Conservation (phyloP, 2,329 filamentous ascomycete species). For the Colletotrichum sp. region DNA sequence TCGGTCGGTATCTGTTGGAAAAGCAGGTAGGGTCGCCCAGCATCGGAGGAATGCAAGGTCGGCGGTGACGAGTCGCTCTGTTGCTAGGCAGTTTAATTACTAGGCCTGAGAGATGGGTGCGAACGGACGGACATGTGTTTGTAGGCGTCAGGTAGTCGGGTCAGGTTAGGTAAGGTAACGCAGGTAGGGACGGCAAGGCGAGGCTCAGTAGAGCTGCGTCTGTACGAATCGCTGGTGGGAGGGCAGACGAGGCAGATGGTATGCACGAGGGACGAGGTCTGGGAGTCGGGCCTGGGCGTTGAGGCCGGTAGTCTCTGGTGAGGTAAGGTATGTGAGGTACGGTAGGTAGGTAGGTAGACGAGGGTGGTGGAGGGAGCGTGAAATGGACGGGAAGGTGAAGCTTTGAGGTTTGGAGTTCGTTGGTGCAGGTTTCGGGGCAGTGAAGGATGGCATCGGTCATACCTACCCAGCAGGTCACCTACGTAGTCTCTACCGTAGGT, state of each 20-base stretch:
- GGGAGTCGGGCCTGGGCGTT: constrained; percentile 2
- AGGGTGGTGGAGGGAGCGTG: background rate
- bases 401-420: constrained; percentile 11
- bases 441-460: background rate
- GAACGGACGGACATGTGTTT: background rate
- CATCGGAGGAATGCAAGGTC: constrained; percentile 15
- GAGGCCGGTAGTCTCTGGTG: background rate
- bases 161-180: background rate
- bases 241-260: background rate
- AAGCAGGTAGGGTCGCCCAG: background rate
- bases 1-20: constrained; percentile 9
- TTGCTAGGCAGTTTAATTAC: constrained; percentile 17
- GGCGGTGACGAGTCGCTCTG: constrained; percentile 17
- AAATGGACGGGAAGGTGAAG: constrained; percentile 17
- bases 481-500: background rate
- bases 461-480: background rate
- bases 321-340: background rate
- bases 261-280: constrained; percentile 2
- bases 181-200: background rate
- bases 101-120: background rate
- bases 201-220: background rate
- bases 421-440: constrained; percentile 15
- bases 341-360: background rate
- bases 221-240: background rate
- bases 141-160: background rate